phyloP scores from a whole-genome alignment of 2,329 filamentous ascomycete species.

The Nannizzia gypsea region DNA sequence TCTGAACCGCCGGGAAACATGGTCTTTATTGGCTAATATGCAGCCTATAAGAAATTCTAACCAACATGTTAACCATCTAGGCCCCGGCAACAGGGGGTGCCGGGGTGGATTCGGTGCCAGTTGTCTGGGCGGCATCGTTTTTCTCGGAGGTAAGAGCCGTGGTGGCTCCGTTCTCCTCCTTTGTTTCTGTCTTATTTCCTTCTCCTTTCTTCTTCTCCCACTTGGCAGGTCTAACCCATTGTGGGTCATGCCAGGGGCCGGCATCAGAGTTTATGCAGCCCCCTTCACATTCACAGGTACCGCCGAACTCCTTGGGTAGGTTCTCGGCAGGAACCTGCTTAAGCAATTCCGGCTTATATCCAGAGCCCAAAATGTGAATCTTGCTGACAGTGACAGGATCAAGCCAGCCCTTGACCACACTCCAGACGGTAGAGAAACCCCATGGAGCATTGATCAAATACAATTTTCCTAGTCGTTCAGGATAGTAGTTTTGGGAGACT shows the following conservation, averaged over 20 bases:
- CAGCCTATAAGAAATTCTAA: neutral
- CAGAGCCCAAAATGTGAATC: neutral
- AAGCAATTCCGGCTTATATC: neutral
- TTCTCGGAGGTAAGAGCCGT: neutral
- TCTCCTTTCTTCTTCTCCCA: slow-evolving; percentile 30
- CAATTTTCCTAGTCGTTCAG: neutral
- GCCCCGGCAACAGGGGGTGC: neutral
- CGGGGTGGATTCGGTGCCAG: neutral
- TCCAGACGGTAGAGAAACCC: neutral
- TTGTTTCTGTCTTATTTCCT: neutral
- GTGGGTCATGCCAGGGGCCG: slow-evolving; percentile 19
- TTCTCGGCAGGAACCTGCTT: neutral
- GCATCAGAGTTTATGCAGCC: neutral
- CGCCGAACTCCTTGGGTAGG: neutral
- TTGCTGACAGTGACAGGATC: neutral
- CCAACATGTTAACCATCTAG: neutral
- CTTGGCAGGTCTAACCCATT: slow-evolving; percentile 23
- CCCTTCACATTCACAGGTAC: neutral
- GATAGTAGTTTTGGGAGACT: neutral
- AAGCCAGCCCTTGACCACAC: neutral
- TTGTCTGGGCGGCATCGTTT: neutral
- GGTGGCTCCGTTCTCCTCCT: neutral
- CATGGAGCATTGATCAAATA: neutral
- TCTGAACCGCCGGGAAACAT: neutral
- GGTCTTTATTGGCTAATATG: neutral